Base-by-base conservation (phyloP, 163 green algal species). In the Scenedesmus sp. region DNA sequence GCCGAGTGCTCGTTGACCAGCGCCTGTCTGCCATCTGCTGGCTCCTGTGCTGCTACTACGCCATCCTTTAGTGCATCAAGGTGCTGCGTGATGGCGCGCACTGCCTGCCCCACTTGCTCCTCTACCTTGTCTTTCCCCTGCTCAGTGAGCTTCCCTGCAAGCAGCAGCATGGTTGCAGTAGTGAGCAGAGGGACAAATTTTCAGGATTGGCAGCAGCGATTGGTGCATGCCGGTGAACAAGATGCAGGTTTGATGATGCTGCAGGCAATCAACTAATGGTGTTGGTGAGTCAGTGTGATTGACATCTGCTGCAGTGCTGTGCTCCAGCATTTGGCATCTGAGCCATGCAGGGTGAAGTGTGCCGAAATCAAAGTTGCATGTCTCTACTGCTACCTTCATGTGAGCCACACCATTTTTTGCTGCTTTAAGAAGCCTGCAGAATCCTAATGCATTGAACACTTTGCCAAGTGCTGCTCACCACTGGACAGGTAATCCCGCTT, bases 1-100 rank as follows among this genome's bases (percentile, higher is more conserved):
- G 85, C 81, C 53, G 89, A 92, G 24, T 94, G 81, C 82, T 91
- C 80, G 73, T 94, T 94, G 51, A 94, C 76, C 26, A 92, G 51
- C 7, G 83, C 78, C 68, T 70, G n/a, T 7, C 86, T 40, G 26
- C 53, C 81, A 22, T 56, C 56, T 40, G 76, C 42, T 43, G 82
- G 84, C 78, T 89, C 35, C 86, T 93, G 91, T 42, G 85, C 85
- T 56, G 91, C 83, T 9, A 94, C 33, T 35, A 94, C 88, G 53
- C 91, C 83, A 33, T 91, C 56, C 70, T 90, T 94, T 3, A 94
- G 79, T 46, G 81, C 43, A 1, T 94, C 92, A 4, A 94, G 42
- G 16, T 87, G 80, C 82, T 85, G 42, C 35, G 83, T 90, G 35
- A 85, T 85, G 15, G 68, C 44, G 53, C 87, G 88, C n/a, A 94